Percentiles rank a stretch among this genome's conserved stretches.
Conservation (phyloP, 1,284 basidiomycete genomes). For the Sporisorium exsertum region DNA sequence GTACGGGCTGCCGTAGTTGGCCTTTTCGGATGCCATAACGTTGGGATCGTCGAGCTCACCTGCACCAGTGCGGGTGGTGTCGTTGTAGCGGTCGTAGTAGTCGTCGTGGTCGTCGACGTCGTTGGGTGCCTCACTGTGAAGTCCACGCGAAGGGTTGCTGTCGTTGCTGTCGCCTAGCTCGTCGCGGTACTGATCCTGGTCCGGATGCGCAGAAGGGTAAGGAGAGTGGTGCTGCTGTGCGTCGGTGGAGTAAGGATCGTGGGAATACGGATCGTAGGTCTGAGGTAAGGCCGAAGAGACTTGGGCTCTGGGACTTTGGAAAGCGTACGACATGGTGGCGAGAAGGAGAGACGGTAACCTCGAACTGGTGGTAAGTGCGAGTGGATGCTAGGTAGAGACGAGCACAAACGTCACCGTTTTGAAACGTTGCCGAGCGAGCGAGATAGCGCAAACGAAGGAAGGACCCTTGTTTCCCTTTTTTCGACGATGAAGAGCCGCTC, state of each 20-base stretch:
- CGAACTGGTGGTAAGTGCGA: not conserved
- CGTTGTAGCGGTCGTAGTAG: constrained; percentile 12
- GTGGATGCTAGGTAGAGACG: not conserved
- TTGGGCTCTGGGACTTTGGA: constrained; percentile 36
- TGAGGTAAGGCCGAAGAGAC: constrained; percentile 29
- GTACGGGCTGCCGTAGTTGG: constrained; percentile 20
- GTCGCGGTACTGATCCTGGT: constrained; percentile 22
- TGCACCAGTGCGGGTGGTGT: constrained; percentile 25
- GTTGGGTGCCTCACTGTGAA: constrained; percentile 8
- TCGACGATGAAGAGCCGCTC: constrained; percentile 1
- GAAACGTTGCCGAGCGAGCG: constrained; percentile 6
- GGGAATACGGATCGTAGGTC: constrained; percentile 11
- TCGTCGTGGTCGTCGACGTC: constrained; percentile 8
- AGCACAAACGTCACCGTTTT: constrained; percentile 1
- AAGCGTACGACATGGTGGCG: constrained; percentile 46
- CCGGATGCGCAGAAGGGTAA: constrained; percentile 4
- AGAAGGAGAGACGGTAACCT: constrained; percentile 1
- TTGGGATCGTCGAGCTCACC: constrained; percentile 7
- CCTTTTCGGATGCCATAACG: constrained; percentile 38
- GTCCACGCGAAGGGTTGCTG: constrained; percentile 18
- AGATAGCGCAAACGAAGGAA: constrained; percentile 9
- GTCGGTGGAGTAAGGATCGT: constrained; percentile 33
- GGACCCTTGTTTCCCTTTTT: not conserved
- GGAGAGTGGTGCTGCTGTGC: constrained; percentile 17
- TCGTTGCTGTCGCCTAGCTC: constrained; percentile 29